phyloP scores from a whole-genome alignment of 768 basidiomycete species.

The Pholiota molesta region DNA sequence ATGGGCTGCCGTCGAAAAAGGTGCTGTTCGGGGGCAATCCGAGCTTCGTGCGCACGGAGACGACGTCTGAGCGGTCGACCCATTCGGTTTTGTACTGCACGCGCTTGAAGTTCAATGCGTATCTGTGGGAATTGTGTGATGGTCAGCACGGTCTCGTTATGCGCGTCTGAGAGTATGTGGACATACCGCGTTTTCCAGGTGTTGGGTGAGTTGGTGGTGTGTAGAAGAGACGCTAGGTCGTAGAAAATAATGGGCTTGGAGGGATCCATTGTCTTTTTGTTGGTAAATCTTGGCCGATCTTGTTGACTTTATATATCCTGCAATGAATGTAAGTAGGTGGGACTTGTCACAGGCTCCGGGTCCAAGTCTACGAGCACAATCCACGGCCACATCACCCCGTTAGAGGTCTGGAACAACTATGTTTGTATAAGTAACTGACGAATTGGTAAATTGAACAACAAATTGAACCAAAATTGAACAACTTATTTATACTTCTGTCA shows the following conservation, averaged over 20 bases:
- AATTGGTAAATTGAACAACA: too few relatives aligned
- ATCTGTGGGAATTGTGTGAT: slow-evolving; percentile 3
- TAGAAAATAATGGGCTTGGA: neutral
- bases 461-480: too few relatives aligned
- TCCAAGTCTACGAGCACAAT: too few relatives aligned
- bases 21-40: slow-evolving; percentile 30
- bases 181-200: slow-evolving; percentile 4
- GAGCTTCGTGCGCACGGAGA: slow-evolving; percentile 24
- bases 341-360: neutral
- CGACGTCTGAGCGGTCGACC: slow-evolving; percentile 47
- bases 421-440: too few relatives aligned
- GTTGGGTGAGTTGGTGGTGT: neutral
- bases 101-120: slow-evolving; percentile 21
- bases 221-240: neutral
- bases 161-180: neutral
- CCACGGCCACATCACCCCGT: too few relatives aligned
- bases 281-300: neutral
- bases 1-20: slow-evolving; percentile 27
- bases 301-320: neutral
- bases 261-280: neutral
- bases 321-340: neutral
- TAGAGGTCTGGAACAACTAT: too few relatives aligned
- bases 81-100: slow-evolving; percentile 41
- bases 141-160: neutral
- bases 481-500: too few relatives aligned